Evolutionary conservation across 2,329 filamentous ascomycete genomes (phyloP).

Genomic region (Phymatotrichopsis omnivora): DNA sequence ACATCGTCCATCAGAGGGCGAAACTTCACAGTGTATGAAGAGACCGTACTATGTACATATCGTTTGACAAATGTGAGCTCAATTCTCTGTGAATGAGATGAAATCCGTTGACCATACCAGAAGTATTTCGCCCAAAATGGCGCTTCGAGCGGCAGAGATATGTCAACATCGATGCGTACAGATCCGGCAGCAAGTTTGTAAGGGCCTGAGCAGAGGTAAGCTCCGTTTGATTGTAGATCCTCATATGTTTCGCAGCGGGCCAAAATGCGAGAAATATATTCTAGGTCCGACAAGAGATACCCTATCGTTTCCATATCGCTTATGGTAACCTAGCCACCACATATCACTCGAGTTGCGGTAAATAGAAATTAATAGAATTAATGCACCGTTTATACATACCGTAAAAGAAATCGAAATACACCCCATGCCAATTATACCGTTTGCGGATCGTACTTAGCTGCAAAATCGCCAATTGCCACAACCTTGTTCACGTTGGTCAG

Average conservation of each 20-base stretch:
- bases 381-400: conserved; percentile 16
- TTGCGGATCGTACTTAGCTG: conserved; percentile 27
- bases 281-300: conserved; percentile 8
- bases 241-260: conserved; percentile 23
- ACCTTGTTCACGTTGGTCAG: conserved; percentile 29
- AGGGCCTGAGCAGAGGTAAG: neutral
- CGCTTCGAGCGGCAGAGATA: conserved; percentile 5
- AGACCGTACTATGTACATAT: neutral
- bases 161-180: conserved; percentile 2
- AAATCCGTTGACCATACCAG: conserved; percentile 4
- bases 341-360: too few species aligned
- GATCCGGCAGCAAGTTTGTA: neutral
- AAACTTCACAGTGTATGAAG: conserved; percentile 3
- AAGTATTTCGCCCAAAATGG: neutral
- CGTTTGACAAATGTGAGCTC: too few species aligned
- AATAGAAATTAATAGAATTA: neutral
- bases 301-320: conserved; percentile 14
- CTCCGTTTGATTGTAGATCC: conserved; percentile 3
- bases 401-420: conserved; percentile 29
- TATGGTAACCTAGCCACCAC: conserved; percentile 6
- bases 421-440: conserved; percentile 31
- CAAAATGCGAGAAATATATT: conserved; percentile 17
- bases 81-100: too few species aligned
- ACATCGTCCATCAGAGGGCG: neutral
- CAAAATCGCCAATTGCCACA: conserved; percentile 28